Evolutionary conservation across 768 basidiomycete genomes (phyloP).

Genomic region (Mycena maculata): DNA sequence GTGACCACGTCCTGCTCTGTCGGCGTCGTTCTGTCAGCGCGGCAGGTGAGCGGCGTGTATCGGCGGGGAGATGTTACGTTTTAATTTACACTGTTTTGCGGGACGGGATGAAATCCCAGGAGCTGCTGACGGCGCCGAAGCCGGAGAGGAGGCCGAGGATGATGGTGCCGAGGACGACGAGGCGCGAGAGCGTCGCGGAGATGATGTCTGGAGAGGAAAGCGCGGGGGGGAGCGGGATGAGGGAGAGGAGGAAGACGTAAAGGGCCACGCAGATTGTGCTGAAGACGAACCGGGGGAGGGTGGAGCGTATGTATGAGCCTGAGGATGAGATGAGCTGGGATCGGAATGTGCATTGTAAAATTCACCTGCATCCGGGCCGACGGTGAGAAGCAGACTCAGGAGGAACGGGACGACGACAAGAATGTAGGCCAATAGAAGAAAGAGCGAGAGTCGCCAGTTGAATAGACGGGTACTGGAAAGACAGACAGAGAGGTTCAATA

Average conservation of each 20-base stretch:
- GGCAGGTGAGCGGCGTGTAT: not conserved
- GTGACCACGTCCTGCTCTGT: conserved; percentile 64
- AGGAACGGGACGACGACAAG: conserved; percentile 77
- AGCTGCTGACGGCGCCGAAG: conserved; percentile 77
- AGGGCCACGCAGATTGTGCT: conserved; percentile 62
- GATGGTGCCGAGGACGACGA: conserved; percentile 81
- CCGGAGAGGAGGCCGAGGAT: conserved; percentile 86
- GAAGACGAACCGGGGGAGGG: conserved; percentile 49
- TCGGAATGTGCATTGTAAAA: not conserved
- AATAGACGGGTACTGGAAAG: conserved; percentile 65
- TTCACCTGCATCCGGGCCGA: conserved; percentile 48
- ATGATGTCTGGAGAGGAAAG: conserved; percentile 53
- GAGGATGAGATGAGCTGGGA: conserved; percentile 13
- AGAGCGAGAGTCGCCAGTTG: conserved; percentile 77
- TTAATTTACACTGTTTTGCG: conserved; percentile 40
- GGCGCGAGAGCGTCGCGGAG: conserved; percentile 66
- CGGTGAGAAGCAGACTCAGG: conserved; percentile 67
- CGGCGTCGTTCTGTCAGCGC: conserved; percentile 47
- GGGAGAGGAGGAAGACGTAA: conserved; percentile 71
- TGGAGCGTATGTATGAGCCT: conserved; percentile 38
- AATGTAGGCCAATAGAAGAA: conserved; percentile 67
- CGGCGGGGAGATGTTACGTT: not conserved
- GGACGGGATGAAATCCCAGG: conserved; percentile 70
- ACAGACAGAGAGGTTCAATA: not conserved
- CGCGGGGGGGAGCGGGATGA: conserved; percentile 74